phyloP scores from a whole-genome alignment of 345 rosid species.

The Aegle marmelos region DNA sequence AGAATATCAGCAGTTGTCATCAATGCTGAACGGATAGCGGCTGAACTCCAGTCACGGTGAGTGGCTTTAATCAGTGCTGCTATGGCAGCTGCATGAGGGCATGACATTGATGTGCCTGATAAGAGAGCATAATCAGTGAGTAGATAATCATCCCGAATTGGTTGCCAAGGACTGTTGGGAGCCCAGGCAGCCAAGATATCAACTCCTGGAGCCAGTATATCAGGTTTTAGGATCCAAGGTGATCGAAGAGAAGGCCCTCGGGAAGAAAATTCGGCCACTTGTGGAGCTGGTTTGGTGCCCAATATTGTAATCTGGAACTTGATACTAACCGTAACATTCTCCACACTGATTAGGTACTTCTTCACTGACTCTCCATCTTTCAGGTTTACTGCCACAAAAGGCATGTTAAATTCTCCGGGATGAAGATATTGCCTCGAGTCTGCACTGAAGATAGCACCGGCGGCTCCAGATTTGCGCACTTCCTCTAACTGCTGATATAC shows the following conservation, averaged over 20 bases:
- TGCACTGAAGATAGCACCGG: conserved; percentile 39
- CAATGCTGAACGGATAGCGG: conserved; percentile 47
- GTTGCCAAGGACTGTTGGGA: conserved; percentile 28
- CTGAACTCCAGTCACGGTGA: conserved; percentile 39
- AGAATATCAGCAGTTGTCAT: conserved; percentile 41
- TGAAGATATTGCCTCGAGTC: conserved; percentile 12
- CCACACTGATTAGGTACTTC: conserved; percentile 18
- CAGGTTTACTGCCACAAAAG: conserved; percentile 21
- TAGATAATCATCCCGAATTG: conserved; percentile 32
- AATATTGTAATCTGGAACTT: conserved; percentile 29
- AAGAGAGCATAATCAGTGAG: conserved; percentile 32
- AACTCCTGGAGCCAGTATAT: conserved; percentile 43
- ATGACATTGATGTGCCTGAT: conserved; percentile 48
- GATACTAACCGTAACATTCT: conserved; percentile 23
- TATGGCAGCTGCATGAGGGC: conserved; percentile 43
- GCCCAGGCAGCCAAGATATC: conserved; percentile 28
- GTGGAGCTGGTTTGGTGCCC: conserved; percentile 39
- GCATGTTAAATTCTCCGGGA: conserved; percentile 20
- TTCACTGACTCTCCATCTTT: conserved; percentile 29
- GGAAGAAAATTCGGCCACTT: conserved; percentile 37
- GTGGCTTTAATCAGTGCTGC: conserved; percentile 35
- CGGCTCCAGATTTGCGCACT: conserved; percentile 25
- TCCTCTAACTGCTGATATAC: conserved; percentile 1
- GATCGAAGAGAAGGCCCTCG: conserved; percentile 39
- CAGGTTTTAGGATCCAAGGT: conserved; percentile 48